A percentile compares a stretch with the other conserved stretches of the same genome.
These are phyloP conservation scores for Aphanomyces cochlioides DNA, from an alignment of 352 stramenopile species.

Conservation along the genomic window DNA sequence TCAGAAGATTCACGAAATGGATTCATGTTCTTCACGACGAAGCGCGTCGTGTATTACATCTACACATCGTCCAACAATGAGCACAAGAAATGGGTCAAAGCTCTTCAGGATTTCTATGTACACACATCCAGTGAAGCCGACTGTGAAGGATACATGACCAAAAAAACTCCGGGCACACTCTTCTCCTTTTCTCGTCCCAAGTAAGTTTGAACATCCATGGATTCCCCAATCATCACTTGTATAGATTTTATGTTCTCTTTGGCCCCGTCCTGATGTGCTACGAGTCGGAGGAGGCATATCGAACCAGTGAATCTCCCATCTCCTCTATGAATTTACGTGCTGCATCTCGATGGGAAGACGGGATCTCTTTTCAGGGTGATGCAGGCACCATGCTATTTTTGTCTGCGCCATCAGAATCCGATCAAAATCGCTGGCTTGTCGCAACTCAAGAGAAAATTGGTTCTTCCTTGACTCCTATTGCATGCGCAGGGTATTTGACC, in stretches of 20 bases:
- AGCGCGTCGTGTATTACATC: constrained; percentile 31
- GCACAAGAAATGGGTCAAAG: constrained; percentile 27
- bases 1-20: constrained; percentile 16
- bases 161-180: constrained; percentile 19
- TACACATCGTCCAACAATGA: constrained; percentile 19
- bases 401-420: neutral
- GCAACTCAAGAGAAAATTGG: constrained; percentile 8
- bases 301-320: neutral
- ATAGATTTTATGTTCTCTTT: constrained; percentile 25
- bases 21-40: constrained; percentile 33
- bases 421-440: constrained; percentile 22
- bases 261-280: constrained; percentile 28
- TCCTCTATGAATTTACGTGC: constrained; percentile 11
- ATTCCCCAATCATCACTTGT: neutral
- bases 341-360: constrained; percentile 27
- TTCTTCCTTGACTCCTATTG: constrained; percentile 17
- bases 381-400: constrained; percentile 27
- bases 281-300: constrained; percentile 23
- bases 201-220: neutral
- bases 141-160: constrained; percentile 30
- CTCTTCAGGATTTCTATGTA: constrained; percentile 27
- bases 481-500: constrained; percentile 52
- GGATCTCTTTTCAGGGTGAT: constrained; percentile 24
- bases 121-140: constrained; percentile 17
- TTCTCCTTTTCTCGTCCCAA: constrained; percentile 28